Conservation (phyloP, 352 stramenopile species). For the Hyaloperonospora arabidopsidis region DNA sequence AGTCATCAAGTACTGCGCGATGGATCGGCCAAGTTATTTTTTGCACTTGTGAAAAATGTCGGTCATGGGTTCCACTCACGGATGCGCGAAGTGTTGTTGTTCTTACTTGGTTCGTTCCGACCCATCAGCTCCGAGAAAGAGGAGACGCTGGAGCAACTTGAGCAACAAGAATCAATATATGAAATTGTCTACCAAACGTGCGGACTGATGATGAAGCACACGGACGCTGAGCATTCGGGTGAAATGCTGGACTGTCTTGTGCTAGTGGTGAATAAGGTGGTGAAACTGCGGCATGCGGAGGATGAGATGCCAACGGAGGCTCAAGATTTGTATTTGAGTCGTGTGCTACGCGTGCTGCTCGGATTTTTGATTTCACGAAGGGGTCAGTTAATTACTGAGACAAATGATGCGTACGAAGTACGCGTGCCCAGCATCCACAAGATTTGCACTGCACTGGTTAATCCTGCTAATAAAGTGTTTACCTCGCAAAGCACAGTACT, state of each 20-base stretch:
- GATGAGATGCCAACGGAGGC: slow-evolving; percentile 20
- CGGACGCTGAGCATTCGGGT: slow-evolving; percentile 47
- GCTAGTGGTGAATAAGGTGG: slow-evolving; percentile 50
- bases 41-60: slow-evolving; percentile 77
- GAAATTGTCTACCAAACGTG: slow-evolving; percentile 64
- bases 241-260: slow-evolving; percentile 66
- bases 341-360: slow-evolving; percentile 51
- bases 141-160: slow-evolving; percentile 12
- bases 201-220: slow-evolving; percentile 72
- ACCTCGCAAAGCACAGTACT: slow-evolving; percentile 29
- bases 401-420: slow-evolving; percentile 25
- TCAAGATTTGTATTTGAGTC: slow-evolving; percentile 59
- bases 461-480: slow-evolving; percentile 35
- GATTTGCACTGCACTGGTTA: slow-evolving; percentile 36
- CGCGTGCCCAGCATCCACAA: slow-evolving; percentile 41
- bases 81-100: slow-evolving; percentile 70
- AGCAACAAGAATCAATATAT: slow-evolving; percentile 37
- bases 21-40: slow-evolving; percentile 81
- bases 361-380: slow-evolving; percentile 50
- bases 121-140: slow-evolving; percentile 26
- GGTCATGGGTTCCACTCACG: slow-evolving; percentile 81
- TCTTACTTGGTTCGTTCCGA: slow-evolving; percentile 64
- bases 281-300: slow-evolving; percentile 21
- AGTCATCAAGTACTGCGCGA: slow-evolving; percentile 68
- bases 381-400: slow-evolving; percentile 40